Base-by-base conservation (phyloP, 805 yeast genomes). In the Metschnikowia vanudenii region DNA sequence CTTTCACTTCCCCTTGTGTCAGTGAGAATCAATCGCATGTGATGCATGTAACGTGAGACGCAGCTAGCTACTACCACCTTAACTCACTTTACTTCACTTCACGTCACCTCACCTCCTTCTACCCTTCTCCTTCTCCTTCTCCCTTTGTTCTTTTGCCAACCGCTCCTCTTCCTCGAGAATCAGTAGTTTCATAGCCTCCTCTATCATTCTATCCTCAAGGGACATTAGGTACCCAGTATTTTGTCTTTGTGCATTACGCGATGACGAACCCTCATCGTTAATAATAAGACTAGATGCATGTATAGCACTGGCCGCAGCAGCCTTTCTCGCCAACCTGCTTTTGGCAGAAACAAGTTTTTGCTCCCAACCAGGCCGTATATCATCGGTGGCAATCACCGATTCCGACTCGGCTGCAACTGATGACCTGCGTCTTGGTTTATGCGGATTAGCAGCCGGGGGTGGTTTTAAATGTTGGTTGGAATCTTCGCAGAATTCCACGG, bases 331-430 rank as follows among this genome's bases (percentile, higher is more conserved):
- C 30, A 89, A 68, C 53, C 83, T 83, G 48, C 83, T 76, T 42
- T 91, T 78, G 4, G 96, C 96, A 41, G 80, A 74, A 8, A 76
- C 72, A 39, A 92, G 75, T 52, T 82, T 85, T 16, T 74, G 67
- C 57, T 88, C 90, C 99, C 99, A 92, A 60, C 88, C 96, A 1
- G 99, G 98, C 42, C 97, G 75, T 35, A 92, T 87, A 52, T 65
- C 68, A 66, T 92, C 99, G 9, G 89, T 80, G 0, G 92, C 82
- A 20, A 90, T 75, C 4, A 88, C 96, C 11, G 76, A 78, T 4
- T 84, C 80, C 22, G 87, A 81, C 43, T 77, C 74, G 2, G 88
- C 82, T 3, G 91, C 84, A 36, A 85, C 53, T 2, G 91, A 82
- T 6, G 60, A 53, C 45, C 68, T 61, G 44, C 74, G 52, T 8